Evolutionary conservation across 23 red algal genomes (phyloP).

Genomic region (Gracilariopsis chorda): DNA sequence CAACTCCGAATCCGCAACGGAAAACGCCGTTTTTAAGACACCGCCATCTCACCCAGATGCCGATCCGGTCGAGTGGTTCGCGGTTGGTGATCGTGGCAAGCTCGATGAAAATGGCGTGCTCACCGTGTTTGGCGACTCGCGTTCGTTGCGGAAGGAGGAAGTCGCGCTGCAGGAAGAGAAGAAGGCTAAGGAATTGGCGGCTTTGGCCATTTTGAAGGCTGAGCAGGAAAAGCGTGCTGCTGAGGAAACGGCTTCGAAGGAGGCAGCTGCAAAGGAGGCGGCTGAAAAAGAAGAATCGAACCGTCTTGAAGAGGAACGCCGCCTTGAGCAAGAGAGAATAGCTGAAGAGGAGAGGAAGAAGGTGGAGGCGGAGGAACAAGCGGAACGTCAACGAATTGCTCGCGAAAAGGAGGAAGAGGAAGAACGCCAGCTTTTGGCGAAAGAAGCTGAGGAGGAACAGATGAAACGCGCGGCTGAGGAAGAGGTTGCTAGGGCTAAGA

Average conservation of each 20-base stretch:
- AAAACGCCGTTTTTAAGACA: constrained; percentile 45
- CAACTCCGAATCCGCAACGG: constrained; percentile 21
- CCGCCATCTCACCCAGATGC: not conserved
- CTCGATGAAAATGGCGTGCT: constrained; percentile 64
- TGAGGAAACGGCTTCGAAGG: constrained; percentile 41
- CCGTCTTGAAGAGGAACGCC: constrained; percentile 23
- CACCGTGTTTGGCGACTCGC: constrained; percentile 61
- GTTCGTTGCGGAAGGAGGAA: constrained; percentile 50
- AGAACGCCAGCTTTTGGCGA: not conserved
- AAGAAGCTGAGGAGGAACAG: constrained; percentile 11
- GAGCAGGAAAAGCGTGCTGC: constrained; percentile 7
- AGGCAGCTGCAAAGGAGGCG: constrained; percentile 16
- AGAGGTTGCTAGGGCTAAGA: constrained; percentile 13
- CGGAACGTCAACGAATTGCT: not conserved
- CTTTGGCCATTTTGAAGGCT: not conserved
- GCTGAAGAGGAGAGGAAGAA: constrained; percentile 17
- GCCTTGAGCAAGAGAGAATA: not conserved
- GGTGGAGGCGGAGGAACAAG: not conserved
- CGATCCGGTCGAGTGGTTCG: constrained; percentile 51
- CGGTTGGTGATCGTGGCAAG: constrained; percentile 67
- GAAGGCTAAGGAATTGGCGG: constrained; percentile 42
- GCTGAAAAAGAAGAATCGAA: constrained; percentile 51
- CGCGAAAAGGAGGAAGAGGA: constrained; percentile 4
- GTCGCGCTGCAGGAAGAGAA: constrained; percentile 40
- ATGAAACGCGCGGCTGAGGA: constrained; percentile 23